Evolutionary conservation across 2,329 filamentous ascomycete genomes (phyloP), one percentile per base, ranked within the genome.

Genomic region (Claviceps purpurea): DNA sequence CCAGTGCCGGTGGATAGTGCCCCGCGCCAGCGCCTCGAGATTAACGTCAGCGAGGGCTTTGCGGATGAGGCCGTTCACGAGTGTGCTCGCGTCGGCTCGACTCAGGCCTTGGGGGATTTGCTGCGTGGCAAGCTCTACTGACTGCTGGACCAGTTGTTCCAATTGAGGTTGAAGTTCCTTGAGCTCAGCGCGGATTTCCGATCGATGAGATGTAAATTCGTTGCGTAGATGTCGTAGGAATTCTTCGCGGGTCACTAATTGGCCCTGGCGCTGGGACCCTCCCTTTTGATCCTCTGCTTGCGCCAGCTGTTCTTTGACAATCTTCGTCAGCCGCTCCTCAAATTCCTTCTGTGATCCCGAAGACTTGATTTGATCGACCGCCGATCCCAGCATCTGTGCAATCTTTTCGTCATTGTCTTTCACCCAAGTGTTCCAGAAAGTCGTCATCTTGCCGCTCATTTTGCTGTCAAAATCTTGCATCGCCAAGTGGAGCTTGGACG

Each of bases 381-480:
- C 62, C 6, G 62, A 61, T 6, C 62, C 61, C 3, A 70, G 55
- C 37, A 64, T 57, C 42, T 62, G 55, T 1, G 61, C 53, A 20
- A 71, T 63, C 50, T 66, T 65, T 49, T 66, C 64, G 14, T 74
- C 62, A 61, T 82, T 82, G 18, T 70, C 70, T 42, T 65, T 66
- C 30, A 79, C 60, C 74, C 77, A 83, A 0, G 67, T 65, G 20
- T 73, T 68, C 77, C 78, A 82, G 4, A 69, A 65, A 40, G 53
- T 66, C 1, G 66, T 64, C 42, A 70, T 58, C 34, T 65, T 65
- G 5, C 56, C 54, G 47, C 67, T 59, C 3, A 70, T 24, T 1
- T 54, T 56, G 14, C 50, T 43, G 10, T 65, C 62, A 16, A 62
- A 56, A 3, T 57, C 57, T 1, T 64, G 59, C 1, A 63, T 20